Conservation (phyloP, 148 eudicot genomes). For the Dysphania ambrosioides region DNA sequence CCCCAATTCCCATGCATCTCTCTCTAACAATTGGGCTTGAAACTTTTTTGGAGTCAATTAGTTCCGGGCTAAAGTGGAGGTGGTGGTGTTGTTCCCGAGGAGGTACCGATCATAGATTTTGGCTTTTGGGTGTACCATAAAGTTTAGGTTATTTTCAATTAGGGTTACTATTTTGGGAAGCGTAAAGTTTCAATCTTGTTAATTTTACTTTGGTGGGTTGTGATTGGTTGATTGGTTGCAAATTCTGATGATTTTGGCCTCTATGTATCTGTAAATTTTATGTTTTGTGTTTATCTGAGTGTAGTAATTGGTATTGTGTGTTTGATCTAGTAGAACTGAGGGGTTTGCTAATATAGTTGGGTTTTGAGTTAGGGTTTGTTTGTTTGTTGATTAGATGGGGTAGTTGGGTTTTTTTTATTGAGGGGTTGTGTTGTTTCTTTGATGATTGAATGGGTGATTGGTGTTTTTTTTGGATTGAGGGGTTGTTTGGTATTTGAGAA, state of each 20-base stretch:
- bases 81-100: neutral
- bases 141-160: neutral
- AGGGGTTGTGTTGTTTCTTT: constrained; percentile 1
- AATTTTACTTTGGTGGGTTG: no score
- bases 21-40: neutral
- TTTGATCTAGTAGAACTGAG: neutral
- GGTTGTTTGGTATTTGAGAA: constrained; percentile 24
- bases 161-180: neutral
- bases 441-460: constrained; percentile 23
- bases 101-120: neutral
- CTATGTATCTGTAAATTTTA: neutral
- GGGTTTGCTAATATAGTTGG: neutral
- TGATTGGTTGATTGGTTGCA: neutral
- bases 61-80: neutral
- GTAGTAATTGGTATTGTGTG: neutral
- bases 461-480: no score
- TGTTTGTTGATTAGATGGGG: neutral
- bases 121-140: constrained; percentile 1
- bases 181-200: neutral
- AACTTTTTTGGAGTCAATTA: constrained; percentile 4
- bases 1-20: neutral
- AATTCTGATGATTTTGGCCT: neutral
- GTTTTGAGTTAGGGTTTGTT: constrained; percentile 10
- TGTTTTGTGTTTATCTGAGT: neutral
- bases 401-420: neutral